These are phyloP conservation scores for Boletus huronensis DNA, from an alignment of 768 basidiomycete species.

Conservation along the genomic window DNA sequence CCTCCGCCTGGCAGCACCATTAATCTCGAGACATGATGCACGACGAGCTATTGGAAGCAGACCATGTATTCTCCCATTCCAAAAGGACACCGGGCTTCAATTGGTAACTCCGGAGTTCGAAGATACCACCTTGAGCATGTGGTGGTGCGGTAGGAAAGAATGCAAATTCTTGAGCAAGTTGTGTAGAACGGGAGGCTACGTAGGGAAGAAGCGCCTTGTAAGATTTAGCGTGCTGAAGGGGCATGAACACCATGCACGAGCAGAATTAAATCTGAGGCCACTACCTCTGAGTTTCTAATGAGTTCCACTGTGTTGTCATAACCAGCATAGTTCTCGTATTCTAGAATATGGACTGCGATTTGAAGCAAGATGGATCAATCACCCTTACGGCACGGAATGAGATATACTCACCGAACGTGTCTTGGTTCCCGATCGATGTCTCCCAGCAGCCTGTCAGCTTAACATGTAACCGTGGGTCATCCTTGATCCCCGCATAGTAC, in stretches of 20 bases:
- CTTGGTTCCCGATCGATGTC: constrained; percentile 83
- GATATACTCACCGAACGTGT: constrained; percentile 66
- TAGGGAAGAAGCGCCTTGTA: constrained; percentile 77
- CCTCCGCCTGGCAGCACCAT: constrained; percentile 57
- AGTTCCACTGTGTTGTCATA: constrained; percentile 73
- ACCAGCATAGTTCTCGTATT: constrained; percentile 92
- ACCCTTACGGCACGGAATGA: background rate
- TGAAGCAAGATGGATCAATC: background rate
- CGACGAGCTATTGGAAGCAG: constrained; percentile 12
- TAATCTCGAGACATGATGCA: background rate
- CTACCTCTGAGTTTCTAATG: constrained; percentile 64
- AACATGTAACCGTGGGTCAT: constrained; percentile 68
- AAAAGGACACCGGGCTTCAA: constrained; percentile 85
- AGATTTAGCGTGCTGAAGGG: constrained; percentile 55
- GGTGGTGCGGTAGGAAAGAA: constrained; percentile 93
- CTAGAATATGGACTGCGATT: constrained; percentile 63
- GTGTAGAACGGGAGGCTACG: constrained; percentile 66
- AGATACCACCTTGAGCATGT: constrained; percentile 82
- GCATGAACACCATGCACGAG: background rate
- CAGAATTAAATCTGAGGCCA: constrained; percentile 15
- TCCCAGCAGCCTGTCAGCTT: constrained; percentile 96
- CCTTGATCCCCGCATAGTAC: constrained; percentile 80
- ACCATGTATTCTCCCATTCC: constrained; percentile 97
- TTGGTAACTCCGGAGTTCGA: constrained; percentile 88
- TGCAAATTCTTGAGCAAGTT: constrained; percentile 91